Evolutionary conservation across 495 filamentous ascomycete genomes (phyloP).

Genomic region (Penicillium argentinense): DNA sequence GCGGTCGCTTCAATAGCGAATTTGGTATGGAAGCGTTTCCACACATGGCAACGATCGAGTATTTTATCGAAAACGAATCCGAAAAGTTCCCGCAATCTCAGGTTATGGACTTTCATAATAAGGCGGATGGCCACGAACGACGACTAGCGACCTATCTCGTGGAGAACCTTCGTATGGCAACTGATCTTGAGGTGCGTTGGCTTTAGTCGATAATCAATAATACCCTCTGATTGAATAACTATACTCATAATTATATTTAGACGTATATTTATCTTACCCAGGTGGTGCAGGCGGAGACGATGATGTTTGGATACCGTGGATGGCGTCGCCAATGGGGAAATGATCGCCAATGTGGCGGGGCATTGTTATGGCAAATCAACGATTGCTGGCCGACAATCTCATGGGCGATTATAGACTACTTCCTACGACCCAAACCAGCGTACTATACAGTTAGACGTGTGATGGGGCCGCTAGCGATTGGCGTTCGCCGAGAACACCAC

Average conservation of each 20-base stretch:
- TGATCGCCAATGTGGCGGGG: constrained; percentile 77
- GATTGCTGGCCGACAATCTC: constrained; percentile 95
- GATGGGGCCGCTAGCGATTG: constrained; percentile 71
- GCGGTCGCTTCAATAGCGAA: constrained; percentile 90
- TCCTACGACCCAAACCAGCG: constrained; percentile 81
- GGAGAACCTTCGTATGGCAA: constrained; percentile 73
- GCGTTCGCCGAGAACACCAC: constrained; percentile 69
- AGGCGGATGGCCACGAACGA: constrained; percentile 86
- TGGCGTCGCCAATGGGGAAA: constrained; percentile 91
- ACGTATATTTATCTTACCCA: constrained; percentile 89
- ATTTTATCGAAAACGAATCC: constrained; percentile 68
- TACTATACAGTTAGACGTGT: constrained; percentile 85
- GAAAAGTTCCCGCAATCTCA: constrained; percentile 87
- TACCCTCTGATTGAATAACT: no score
- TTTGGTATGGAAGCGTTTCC: constrained; percentile 97
- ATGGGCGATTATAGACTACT: constrained; percentile 87
- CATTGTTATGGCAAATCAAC: constrained; percentile 93
- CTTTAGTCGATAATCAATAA: constrained; percentile 3
- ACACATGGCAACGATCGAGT: constrained; percentile 75
- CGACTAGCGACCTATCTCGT: constrained; percentile 85
- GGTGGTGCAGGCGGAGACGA: constrained; percentile 86
- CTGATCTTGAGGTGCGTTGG: constrained; percentile 51
- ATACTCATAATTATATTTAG: constrained; percentile 42
- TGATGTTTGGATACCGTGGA: constrained; percentile 81
- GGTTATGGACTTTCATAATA: constrained; percentile 94